Evolutionary conservation across 495 filamentous ascomycete genomes (phyloP), one percentile per base, ranked within the genome.

Genomic region (Pseudoneurospora amorphoporcata): DNA sequence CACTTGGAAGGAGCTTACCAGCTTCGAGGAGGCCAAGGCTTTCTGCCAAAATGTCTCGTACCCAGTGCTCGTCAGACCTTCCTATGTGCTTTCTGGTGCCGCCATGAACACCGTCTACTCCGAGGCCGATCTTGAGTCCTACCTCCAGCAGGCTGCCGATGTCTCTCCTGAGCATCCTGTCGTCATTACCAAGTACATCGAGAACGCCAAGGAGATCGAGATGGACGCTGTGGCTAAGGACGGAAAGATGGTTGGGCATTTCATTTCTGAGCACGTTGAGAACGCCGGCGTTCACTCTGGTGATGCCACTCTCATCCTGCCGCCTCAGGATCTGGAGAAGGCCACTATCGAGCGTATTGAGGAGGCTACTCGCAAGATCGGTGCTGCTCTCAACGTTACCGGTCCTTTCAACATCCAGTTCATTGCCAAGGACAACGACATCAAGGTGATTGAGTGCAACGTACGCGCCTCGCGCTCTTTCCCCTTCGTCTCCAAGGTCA

Each of bases 371-470:
- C 86, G 92, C 72, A 97, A 97, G 87, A 99, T 99, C 71, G 95
- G 92, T 72, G 90, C 92, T 75, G 95, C 96, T 38, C 89, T 99
- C 32, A 97, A 98, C 77, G 91, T 99, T 68, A 98, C 95, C 47
- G 95, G 95, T 61, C 95, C 95, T 29, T 97, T 91, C 87, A 99
- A 99, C 83, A 99, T 99, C 73, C 95, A 99, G 81, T 99, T 99
- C 84, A 99, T 99, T 76, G 95, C 95, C 70, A 99, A 99, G 85
- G 94, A 98, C 81, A 98, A 98, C 78, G 95, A 98, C 76, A 98
- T 99, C 84, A 99, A 98, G 86, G 95, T 99, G 74, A 99, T 99
- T 74, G 95, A 99, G 83, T 99, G 95, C 83, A 99, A 99, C 78
- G 95, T 98, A 53, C 89, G 95, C 69, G 95, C 95, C 23, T 98